Conservation (phyloP, 2,329 filamentous ascomycete species). For the Camptophora hylomeconis region DNA sequence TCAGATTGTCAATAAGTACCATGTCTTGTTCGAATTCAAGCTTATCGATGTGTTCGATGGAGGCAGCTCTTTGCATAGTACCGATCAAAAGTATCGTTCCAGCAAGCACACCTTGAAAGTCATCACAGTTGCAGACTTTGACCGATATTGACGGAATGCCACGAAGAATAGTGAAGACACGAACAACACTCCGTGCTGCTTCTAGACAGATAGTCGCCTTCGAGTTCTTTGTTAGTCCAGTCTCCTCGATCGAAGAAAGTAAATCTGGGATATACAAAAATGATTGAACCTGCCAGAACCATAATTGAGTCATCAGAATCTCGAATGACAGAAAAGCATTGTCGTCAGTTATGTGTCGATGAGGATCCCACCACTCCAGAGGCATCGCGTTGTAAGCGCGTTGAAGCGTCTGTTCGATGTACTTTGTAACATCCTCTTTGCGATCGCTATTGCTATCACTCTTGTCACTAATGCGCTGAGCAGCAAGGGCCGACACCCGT, state of each 20-base stretch:
- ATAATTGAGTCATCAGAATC: conserved; percentile 13
- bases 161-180: conserved; percentile 12
- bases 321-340: conserved; percentile 9
- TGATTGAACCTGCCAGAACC: conserved; percentile 16
- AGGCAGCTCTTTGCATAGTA: conserved; percentile 4
- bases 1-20: conserved; percentile 11
- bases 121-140: conserved; percentile 15
- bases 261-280: conserved; percentile 15
- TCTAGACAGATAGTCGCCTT: too few species aligned
- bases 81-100: conserved; percentile 14
- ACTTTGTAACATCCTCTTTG: conserved; percentile 7
- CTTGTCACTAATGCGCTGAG: conserved; percentile 12
- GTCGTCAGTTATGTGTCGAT: conserved; percentile 5
- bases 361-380: conserved; percentile 11
- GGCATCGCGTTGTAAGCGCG: conserved; percentile 11
- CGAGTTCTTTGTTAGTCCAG: too few species aligned
- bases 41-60: conserved; percentile 2
- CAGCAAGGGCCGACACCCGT: conserved; percentile 11
- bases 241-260: conserved; percentile 8
- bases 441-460: conserved; percentile 7
- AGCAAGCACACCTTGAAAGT: conserved; percentile 14
- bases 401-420: conserved; percentile 8
- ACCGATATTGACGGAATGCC: conserved; percentile 13
- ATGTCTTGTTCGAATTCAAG: conserved; percentile 8
- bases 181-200: conserved; percentile 10